Base-by-base conservation (phyloP, 768 basidiomycete species). In the Royoungia palumana region DNA sequence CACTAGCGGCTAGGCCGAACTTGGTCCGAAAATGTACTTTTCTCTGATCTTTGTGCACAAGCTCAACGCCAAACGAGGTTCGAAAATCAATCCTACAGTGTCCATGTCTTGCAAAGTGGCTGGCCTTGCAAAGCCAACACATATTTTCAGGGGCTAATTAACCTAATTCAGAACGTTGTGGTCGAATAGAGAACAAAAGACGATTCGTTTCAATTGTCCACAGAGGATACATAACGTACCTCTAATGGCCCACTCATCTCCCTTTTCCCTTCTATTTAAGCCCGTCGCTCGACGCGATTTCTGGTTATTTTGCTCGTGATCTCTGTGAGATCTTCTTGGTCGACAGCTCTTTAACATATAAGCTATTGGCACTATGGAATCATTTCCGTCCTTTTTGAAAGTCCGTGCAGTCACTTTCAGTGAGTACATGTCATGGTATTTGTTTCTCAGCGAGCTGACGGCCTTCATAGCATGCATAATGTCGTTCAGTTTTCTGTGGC, bases 401-500 rank as follows among this genome's bases (percentile, higher is more conserved):
- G 51, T 68, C 25, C 66, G 67, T 19, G 56, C 58, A 32, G 32
- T 58, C 39, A 41, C 66, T 13, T 70, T 68, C 53, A 44, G 66
- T 70, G 44, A 47, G 68, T 58, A 11, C 27, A 8, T 41, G 17
- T 20, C 22, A 25, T 6, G 8, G 16, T 10, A 8, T 16, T 6
- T 37, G 0, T 25, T 17, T 3, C 10, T 20, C 41, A 30, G 8
- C 25, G 14, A 16, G 11, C 39, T 57, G 35, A 54, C 20, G n/a
- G 12, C 14, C 0, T 6, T 41, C 28, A 3, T 28, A 83, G 81
- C 68, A 1, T 66, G 70, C 46, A 73, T 77, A 32, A 65, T 71
- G 32, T 35, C 75, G 46, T 51, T 75, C 16, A 72, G 75, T 57
- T 68, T 82, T 49, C 42, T 78, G 35, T 82, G 78, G 77, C 69